Percentiles rank a stretch among this genome's conserved stretches.
phyloP scores from a whole-genome alignment of 352 stramenopile genomes.

The Pythium plurisporium region DNA sequence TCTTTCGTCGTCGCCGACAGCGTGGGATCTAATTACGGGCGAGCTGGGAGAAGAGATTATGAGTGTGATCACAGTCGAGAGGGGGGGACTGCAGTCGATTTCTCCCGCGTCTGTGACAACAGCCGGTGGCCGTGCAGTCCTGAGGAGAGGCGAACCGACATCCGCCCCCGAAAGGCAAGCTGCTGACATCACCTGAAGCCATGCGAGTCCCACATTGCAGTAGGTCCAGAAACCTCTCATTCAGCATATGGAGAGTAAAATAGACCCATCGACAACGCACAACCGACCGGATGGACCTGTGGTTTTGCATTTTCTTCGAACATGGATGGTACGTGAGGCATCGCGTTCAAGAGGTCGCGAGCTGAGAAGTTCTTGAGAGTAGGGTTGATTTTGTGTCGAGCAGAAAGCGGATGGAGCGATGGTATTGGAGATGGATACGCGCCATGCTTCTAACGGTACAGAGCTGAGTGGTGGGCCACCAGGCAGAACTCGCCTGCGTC shows the following conservation, averaged over 20 bases:
- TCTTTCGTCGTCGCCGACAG: too few species aligned
- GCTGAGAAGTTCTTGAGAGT: slow-evolving; percentile 10
- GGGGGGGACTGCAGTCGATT: background rate
- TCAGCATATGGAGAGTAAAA: too few species aligned
- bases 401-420: background rate
- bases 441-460: too few species aligned
- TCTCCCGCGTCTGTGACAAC: slow-evolving; percentile 16
- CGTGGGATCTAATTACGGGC: background rate
- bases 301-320: too few species aligned
- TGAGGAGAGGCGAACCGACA: slow-evolving; percentile 22
- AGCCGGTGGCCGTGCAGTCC: slow-evolving; percentile 6
- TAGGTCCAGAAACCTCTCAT: slow-evolving; percentile 2
- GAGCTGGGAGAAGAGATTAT: background rate
- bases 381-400: slow-evolving; percentile 12
- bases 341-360: background rate
- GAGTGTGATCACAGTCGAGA: background rate
- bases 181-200: slow-evolving; percentile 21
- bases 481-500: too few species aligned
- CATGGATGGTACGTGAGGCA: too few species aligned
- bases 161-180: background rate
- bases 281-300: too few species aligned
- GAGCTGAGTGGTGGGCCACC: too few species aligned
- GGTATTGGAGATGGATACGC: background rate
- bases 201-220: slow-evolving; percentile 26
- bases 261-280: too few species aligned